These are phyloP conservation scores for Lachnellula subtilissima DNA, from an alignment of 2,329 filamentous ascomycete genomes.

Conservation along the genomic window DNA sequence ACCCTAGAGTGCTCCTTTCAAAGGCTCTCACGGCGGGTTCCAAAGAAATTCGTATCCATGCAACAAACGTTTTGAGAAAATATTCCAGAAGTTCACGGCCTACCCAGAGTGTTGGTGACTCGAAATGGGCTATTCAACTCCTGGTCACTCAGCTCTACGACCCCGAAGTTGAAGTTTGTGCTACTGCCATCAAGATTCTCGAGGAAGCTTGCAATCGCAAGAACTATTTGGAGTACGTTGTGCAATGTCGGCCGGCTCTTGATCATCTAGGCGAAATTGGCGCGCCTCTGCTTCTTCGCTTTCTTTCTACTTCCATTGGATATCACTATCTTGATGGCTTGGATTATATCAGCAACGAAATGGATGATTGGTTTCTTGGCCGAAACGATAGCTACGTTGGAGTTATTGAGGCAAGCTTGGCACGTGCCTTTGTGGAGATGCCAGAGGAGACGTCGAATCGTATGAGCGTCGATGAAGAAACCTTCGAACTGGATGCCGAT, in stretches of 20 bases:
- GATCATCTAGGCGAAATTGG: constrained; percentile 97
- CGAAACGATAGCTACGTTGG: constrained; percentile 95
- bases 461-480: constrained; percentile 37
- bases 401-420: constrained; percentile 91
- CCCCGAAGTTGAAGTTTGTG: constrained; percentile 93
- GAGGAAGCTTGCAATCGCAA: constrained; percentile 96
- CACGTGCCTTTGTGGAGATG: constrained; percentile 65
- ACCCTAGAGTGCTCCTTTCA: constrained; percentile 85
- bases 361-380: constrained; percentile 99
- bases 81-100: constrained; percentile 62
- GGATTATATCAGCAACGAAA: constrained; percentile 98
- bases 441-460: constrained; percentile 35
- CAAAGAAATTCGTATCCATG: constrained; percentile 86
- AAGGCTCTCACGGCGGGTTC: constrained; percentile 90
- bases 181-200: constrained; percentile 91
- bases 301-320: constrained; percentile 91
- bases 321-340: constrained; percentile 96
- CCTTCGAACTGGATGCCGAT: constrained; percentile 41
- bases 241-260: constrained; percentile 88
- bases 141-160: constrained; percentile 99
- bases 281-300: constrained; percentile 83
- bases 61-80: constrained; percentile 80
- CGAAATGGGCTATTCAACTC: constrained; percentile 92
- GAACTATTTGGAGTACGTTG: constrained; percentile 87
- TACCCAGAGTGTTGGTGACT: constrained; percentile 52